phyloP scores from a whole-genome alignment of 768 basidiomycete genomes.

The Mrakia frigida region DNA sequence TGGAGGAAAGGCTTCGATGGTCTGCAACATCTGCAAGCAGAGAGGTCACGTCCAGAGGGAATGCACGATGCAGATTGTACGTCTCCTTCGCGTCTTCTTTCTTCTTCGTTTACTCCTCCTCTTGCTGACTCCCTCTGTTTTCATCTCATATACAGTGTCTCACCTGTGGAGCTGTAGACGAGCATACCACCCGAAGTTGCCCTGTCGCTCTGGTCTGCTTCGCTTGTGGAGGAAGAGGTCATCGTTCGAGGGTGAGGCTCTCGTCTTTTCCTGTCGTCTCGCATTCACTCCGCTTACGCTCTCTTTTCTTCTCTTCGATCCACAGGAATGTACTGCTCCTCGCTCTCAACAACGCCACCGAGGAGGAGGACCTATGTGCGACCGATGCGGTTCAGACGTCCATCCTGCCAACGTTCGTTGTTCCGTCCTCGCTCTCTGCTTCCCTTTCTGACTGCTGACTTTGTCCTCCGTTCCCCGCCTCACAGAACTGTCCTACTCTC shows the following conservation, averaged over 20 bases:
- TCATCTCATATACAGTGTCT: slow-evolving; percentile 25
- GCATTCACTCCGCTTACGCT: not conserved
- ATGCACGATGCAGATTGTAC: slow-evolving; percentile 28
- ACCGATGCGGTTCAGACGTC: slow-evolving; percentile 29
- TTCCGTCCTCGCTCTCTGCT: not conserved
- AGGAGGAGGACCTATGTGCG: slow-evolving; percentile 28
- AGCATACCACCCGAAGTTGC: slow-evolving; percentile 30
- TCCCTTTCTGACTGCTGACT: not conserved
- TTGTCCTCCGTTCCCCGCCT: not conserved
- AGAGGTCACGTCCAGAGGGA: slow-evolving; percentile 29
- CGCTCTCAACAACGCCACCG: slow-evolving; percentile 23
- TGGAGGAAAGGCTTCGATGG: slow-evolving; percentile 29
- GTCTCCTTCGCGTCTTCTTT: not conserved
- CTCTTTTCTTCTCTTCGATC: not conserved
- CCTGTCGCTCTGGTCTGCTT: slow-evolving; percentile 33
- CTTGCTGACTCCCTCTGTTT: not conserved
- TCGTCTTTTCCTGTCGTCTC: too few relatives aligned
- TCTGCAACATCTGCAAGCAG: slow-evolving; percentile 31
- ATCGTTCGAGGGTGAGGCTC: slow-evolving; percentile 25
- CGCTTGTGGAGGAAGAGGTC: slow-evolving; percentile 30
- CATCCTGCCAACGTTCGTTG: slow-evolving; percentile 31
- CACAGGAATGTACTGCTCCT: slow-evolving; percentile 28
- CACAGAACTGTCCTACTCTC: slow-evolving; percentile 32
- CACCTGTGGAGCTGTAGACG: slow-evolving; percentile 31
- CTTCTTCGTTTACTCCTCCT: not conserved